These are phyloP conservation scores for Lagenidium giganteum DNA, from an alignment of 352 stramenopile genomes.

Conservation along the genomic window DNA sequence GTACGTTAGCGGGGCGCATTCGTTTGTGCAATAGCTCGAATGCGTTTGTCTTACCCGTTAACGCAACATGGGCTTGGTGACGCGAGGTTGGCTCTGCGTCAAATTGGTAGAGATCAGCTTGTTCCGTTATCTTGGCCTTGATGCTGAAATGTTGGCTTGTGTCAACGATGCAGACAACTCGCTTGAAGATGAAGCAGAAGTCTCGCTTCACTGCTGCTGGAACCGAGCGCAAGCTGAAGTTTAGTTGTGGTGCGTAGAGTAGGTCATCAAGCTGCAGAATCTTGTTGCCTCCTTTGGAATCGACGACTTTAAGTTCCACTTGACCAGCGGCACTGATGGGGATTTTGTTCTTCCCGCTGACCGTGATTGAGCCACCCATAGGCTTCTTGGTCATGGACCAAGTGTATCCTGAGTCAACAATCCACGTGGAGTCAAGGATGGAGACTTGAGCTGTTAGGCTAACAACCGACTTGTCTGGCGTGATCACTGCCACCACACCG, in stretches of 20 bases:
- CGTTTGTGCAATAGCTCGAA: neutral
- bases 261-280: too few species aligned
- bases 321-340: slow-evolving; percentile 3
- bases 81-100: neutral
- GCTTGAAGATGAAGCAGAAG: slow-evolving; percentile 2
- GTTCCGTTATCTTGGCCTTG: slow-evolving; percentile 3
- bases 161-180: neutral
- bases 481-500: neutral
- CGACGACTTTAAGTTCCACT: too few species aligned
- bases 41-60: slow-evolving; percentile 1
- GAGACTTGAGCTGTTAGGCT: neutral
- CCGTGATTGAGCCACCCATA: too few species aligned
- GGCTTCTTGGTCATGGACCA: slow-evolving; percentile 2
- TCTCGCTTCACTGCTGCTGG: slow-evolving; percentile 1
- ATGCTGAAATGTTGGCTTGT: slow-evolving; percentile 13
- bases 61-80: neutral
- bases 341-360: slow-evolving; percentile 1
- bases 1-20: too few species aligned
- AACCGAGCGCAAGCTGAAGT: slow-evolving; percentile 1
- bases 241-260: slow-evolving; percentile 1
- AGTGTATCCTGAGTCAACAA: slow-evolving; percentile 12
- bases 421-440: slow-evolving; percentile 3
- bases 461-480: neutral
- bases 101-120: slow-evolving; percentile 6
- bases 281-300: too few species aligned